Conservation (phyloP, 768 basidiomycete genomes). For the Lepiota brunneoincarnata region DNA sequence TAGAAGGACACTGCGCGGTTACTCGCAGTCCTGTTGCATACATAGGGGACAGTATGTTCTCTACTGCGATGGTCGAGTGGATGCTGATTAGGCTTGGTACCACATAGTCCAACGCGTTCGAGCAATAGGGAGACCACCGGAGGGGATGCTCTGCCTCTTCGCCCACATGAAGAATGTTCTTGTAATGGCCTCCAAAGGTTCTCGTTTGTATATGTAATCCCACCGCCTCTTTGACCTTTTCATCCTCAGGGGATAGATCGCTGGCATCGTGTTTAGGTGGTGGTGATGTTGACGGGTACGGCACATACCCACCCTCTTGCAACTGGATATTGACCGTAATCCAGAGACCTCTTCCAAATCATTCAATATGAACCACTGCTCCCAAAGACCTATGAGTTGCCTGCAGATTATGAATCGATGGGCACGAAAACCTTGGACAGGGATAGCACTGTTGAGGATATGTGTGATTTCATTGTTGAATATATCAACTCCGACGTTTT, state of each 20-base stretch:
- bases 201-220: not conserved
- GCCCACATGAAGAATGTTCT: constrained; percentile 65
- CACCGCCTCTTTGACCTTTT: not conserved
- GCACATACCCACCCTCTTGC: not conserved
- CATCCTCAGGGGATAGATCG: constrained; percentile 49
- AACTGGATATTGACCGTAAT: constrained; percentile 1
- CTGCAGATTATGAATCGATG: constrained; percentile 49
- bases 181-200: constrained; percentile 65
- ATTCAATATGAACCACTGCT: constrained; percentile 54
- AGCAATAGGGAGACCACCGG: constrained; percentile 70
- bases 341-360: constrained; percentile 66
- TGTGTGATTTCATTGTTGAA: constrained; percentile 79
- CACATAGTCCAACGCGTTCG: constrained; percentile 61
- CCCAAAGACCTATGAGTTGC: constrained; percentile 44
- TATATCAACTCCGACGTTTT: constrained; percentile 83
- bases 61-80: not conserved
- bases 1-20: constrained; percentile 61
- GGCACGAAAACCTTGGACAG: constrained; percentile 37
- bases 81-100: constrained; percentile 4
- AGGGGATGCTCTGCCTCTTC: constrained; percentile 53
- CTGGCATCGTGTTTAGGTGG: constrained; percentile 69
- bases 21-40: constrained; percentile 75
- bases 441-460: constrained; percentile 61
- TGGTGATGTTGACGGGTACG: constrained; percentile 79
- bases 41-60: constrained; percentile 62